Evolutionary conservation across 1,284 basidiomycete genomes (phyloP), one percentile per base, ranked within the genome.

Genomic region (Cryptococcus jaspeensis): DNA sequence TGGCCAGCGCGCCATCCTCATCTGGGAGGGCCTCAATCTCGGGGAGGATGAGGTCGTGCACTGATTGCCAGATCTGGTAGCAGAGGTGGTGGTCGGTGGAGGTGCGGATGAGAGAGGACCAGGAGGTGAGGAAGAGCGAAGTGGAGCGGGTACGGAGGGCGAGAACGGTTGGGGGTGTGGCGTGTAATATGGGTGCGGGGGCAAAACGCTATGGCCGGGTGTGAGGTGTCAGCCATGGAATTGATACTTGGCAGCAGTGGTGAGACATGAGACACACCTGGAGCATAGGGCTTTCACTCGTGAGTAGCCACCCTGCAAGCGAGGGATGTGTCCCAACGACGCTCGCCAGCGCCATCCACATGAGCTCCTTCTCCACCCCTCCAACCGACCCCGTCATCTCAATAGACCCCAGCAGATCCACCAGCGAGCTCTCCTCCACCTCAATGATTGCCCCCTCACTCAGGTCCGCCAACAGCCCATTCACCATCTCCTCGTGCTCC

Each of bases 291-390:
- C 49, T 47, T 7, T 66, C 44, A 7, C 52, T 25, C 11, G 48
- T 43, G 7, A 74, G 41, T 3, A 73, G 53, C 74, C 74, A 76
- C 0, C 42, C 45, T 2, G 62, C 62, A 8, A 70, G 45, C 9
- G 44, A 25, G 12, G 43, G 53, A 18, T 69, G 58, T 3, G 55
- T 53, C 5, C 50, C 48, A 7, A 72, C 47, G 3, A 56, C 56
- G 20, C 51, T 60, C 1, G 59, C 67, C 0, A 66, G 58, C 5
- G 72, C 65, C 16, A 70, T 50, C 74, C 74, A 76, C 5, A 72
- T 20, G 12, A 74, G 51, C 48, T 76, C 74, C 28, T 60, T 66
- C 42, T 72, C 72, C 6, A 69, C 38, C 1, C 66, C 65, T 32
- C 59, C 58, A 3, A 49, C n/a, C 2, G 52, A 51, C 25, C 52